These are phyloP conservation scores for Candida namnaoensis DNA, from an alignment of 805 yeast genomes.

Conservation along the genomic window DNA sequence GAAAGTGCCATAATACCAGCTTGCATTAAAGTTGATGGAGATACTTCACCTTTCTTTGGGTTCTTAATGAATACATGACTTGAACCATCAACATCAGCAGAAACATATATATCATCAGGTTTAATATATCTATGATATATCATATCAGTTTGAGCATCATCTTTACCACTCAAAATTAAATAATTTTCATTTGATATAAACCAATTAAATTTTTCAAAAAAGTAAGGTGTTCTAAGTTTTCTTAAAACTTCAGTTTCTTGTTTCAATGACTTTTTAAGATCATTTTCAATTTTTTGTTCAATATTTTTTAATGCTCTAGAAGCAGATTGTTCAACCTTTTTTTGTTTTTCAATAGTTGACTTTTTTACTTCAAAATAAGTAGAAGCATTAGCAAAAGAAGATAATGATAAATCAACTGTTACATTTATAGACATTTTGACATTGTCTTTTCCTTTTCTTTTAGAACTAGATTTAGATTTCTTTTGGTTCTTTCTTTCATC, in stretches of 20 bases:
- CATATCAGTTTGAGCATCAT: slow-evolving; percentile 69
- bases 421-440: slow-evolving; percentile 32
- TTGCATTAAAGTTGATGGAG: slow-evolving; percentile 83
- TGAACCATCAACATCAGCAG: slow-evolving; percentile 67
- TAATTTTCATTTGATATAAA: slow-evolving; percentile 87
- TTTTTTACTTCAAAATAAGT: slow-evolving; percentile 72
- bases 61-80: slow-evolving; percentile 75
- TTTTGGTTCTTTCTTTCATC: slow-evolving; percentile 3
- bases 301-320: slow-evolving; percentile 75
- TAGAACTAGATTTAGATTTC: not conserved
- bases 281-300: slow-evolving; percentile 66
- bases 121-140: slow-evolving; percentile 72
- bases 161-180: slow-evolving; percentile 81
- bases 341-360: slow-evolving; percentile 67
- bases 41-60: slow-evolving; percentile 63
- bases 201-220: slow-evolving; percentile 96
- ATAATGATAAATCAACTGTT: slow-evolving; percentile 55
- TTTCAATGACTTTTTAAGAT: slow-evolving; percentile 54
- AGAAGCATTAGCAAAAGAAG: slow-evolving; percentile 87
- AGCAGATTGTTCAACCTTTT: slow-evolving; percentile 72
- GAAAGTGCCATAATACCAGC: slow-evolving; percentile 84
- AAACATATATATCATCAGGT: slow-evolving; percentile 62
- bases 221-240: slow-evolving; percentile 61
- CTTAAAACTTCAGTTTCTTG: slow-evolving; percentile 46
- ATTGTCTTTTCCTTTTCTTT: slow-evolving; percentile 3